Percentiles rank a stretch among this genome's conserved stretches.
Evolutionary conservation across 148 eudicot species (phyloP).

Genomic region (Diospyros kaki): DNA sequence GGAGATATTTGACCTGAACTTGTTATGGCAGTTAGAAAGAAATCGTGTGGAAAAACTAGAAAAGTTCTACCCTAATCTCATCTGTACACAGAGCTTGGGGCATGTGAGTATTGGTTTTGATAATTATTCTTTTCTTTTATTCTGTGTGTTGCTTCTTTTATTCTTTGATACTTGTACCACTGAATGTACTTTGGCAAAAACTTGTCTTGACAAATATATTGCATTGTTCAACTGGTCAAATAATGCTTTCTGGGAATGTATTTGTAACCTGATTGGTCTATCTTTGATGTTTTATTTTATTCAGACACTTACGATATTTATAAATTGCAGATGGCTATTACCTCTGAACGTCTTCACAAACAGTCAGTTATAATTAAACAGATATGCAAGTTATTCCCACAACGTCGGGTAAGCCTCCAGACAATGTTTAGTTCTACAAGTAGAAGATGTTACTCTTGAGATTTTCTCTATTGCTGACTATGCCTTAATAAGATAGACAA

Average conservation of each 20-base stretch:
- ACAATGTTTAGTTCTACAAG: neutral
- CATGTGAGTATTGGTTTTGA: conserved; percentile 46
- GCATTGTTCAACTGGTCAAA: neutral
- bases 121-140: neutral
- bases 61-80: conserved; percentile 84
- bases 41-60: conserved; percentile 79
- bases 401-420: conserved; percentile 58
- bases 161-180: neutral
- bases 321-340: conserved; percentile 79
- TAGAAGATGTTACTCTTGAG: neutral
- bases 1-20: conserved; percentile 12
- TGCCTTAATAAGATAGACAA: conserved; percentile 1
- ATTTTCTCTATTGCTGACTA: neutral
- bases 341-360: conserved; percentile 91
- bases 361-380: conserved; percentile 86
- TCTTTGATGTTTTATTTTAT: conserved; percentile 1
- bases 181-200: neutral
- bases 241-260: neutral
- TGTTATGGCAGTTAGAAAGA: conserved; percentile 65
- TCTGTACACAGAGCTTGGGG: conserved; percentile 82
- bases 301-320: conserved; percentile 18
- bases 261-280: neutral
- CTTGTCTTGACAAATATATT: neutral
- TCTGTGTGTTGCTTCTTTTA: neutral
- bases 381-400: conserved; percentile 93